These are phyloP conservation scores for Trichoderma asperelloides DNA, from an alignment of 495 filamentous ascomycete genomes.

Conservation along the genomic window DNA sequence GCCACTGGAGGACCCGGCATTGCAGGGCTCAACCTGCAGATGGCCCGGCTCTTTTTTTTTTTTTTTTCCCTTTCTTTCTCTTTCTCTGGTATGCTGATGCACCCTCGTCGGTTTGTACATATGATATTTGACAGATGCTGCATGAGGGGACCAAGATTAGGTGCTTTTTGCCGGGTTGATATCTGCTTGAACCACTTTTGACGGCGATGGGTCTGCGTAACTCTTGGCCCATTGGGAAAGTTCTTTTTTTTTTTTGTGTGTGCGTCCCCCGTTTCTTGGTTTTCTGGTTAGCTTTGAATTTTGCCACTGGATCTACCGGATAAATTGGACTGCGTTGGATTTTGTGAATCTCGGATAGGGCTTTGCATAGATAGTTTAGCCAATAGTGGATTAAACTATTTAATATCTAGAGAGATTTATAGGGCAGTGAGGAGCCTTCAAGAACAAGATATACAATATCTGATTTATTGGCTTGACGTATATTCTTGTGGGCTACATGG, in stretches of 20 bases:
- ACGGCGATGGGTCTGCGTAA: neutral
- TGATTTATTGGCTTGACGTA: too few species aligned
- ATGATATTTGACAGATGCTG: conserved; percentile 1
- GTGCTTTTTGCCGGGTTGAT: neutral
- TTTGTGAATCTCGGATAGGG: neutral
- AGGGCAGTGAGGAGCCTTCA: too few species aligned
- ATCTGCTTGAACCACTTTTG: neutral
- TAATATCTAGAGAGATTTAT: neutral
- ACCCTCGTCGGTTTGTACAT: neutral
- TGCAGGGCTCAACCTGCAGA: neutral
- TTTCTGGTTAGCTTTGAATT: neutral
- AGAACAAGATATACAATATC: too few species aligned
- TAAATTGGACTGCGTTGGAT: neutral
- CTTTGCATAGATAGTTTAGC: neutral
- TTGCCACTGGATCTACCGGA: neutral
- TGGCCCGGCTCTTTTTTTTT: neutral
- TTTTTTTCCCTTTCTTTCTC: too few species aligned
- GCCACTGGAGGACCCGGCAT: neutral
- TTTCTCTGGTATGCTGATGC: too few species aligned
- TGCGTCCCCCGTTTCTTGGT: neutral
- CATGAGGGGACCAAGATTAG: neutral
- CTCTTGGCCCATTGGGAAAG: neutral
- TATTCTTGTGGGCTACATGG: too few species aligned
- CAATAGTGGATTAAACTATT: neutral
- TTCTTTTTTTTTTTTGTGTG: neutral